Evolutionary conservation across 2,329 filamentous ascomycete species (phyloP).

Genomic region (Curvularia verruculosa): DNA sequence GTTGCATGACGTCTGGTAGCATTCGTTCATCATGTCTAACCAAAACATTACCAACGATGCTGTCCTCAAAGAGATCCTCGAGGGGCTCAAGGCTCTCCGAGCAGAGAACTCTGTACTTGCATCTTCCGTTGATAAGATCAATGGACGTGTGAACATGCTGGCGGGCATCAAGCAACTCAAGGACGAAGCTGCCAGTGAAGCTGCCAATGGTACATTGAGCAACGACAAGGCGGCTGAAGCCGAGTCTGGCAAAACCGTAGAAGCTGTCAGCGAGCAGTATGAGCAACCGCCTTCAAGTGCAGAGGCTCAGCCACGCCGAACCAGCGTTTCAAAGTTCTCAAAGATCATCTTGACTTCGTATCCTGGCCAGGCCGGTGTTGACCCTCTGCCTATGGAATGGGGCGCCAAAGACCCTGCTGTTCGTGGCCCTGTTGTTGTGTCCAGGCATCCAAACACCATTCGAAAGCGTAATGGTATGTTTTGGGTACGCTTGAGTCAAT

Average conservation of each 20-base stretch:
- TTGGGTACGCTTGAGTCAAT: not conserved
- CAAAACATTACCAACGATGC: slow-evolving; percentile 41
- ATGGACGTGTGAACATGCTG: slow-evolving; percentile 66
- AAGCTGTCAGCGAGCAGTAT: slow-evolving; percentile 50
- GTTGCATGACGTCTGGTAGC: not conserved
- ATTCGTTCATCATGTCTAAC: slow-evolving; percentile 38
- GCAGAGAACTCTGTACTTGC: slow-evolving; percentile 62
- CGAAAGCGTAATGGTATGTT: slow-evolving; percentile 75
- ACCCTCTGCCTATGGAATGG: slow-evolving; percentile 89
- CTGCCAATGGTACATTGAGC: slow-evolving; percentile 29
- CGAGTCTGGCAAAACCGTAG: slow-evolving; percentile 43
- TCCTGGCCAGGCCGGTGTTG: slow-evolving; percentile 90
- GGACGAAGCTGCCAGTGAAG: slow-evolving; percentile 52
- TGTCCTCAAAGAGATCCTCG: slow-evolving; percentile 62
- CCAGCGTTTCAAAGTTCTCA: slow-evolving; percentile 57
- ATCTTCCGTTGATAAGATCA: slow-evolving; percentile 64
- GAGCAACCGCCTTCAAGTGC: slow-evolving; percentile 41
- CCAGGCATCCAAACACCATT: slow-evolving; percentile 75
- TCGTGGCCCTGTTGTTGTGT: slow-evolving; percentile 89
- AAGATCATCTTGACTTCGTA: slow-evolving; percentile 81
- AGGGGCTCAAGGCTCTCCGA: slow-evolving; percentile 61
- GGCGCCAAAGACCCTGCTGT: slow-evolving; percentile 75
- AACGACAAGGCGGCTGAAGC: slow-evolving; percentile 42
- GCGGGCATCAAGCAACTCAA: slow-evolving; percentile 64
- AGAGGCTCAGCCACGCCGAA: slow-evolving; percentile 46